A percentile compares a stretch with the other conserved stretches of the same genome.
Evolutionary conservation across 495 filamentous ascomycete genomes (phyloP).

Genomic region (Aspergillus indologenus): DNA sequence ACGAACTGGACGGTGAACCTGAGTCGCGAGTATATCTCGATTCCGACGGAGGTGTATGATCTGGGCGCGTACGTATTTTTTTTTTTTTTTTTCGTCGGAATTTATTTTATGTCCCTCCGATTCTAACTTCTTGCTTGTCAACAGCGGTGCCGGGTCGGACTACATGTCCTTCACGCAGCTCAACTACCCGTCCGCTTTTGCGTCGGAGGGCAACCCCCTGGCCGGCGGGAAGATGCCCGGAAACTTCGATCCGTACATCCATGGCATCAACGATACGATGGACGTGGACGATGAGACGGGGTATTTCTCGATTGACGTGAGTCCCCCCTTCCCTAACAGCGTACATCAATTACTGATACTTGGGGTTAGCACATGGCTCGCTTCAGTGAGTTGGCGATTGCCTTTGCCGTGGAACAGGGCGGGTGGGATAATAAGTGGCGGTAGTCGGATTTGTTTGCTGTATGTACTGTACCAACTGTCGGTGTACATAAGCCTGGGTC

Average conservation of each 20-base stretch:
- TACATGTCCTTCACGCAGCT: slow-evolving; percentile 6
- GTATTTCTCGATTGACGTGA: slow-evolving; percentile 3
- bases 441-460: background rate
- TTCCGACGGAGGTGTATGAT: slow-evolving; percentile 1
- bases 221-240: background rate
- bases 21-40: slow-evolving; percentile 3
- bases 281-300: background rate
- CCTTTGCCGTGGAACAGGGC: slow-evolving; percentile 3
- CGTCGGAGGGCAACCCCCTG: slow-evolving; percentile 1
- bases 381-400: slow-evolving; percentile 1
- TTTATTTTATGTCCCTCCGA: no score
- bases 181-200: slow-evolving; percentile 3
- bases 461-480: no score
- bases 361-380: background rate
- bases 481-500: no score
- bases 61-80: background rate
- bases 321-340: background rate
- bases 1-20: slow-evolving; percentile 1
- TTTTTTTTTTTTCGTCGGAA: no score
- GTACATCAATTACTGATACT: background rate
- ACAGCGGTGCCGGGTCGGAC: background rate
- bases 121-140: background rate
- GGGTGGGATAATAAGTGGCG: slow-evolving; percentile 3
- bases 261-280: slow-evolving; percentile 1
- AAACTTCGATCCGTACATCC: background rate